These are phyloP conservation scores for Lenzites betulinus DNA, from an alignment of 768 basidiomycete species.

Conservation along the genomic window DNA sequence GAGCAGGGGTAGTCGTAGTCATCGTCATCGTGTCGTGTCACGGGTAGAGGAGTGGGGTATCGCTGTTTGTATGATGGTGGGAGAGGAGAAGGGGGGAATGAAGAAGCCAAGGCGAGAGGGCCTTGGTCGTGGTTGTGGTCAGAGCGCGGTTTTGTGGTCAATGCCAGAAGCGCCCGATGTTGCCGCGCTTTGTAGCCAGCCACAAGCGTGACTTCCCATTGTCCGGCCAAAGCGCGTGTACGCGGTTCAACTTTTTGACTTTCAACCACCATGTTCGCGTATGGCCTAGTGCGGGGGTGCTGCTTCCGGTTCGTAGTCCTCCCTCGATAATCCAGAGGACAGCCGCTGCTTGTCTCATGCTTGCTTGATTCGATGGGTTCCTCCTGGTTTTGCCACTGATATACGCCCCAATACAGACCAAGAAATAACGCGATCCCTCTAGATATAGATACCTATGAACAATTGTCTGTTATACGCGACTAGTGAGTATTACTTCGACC, in stretches of 20 bases:
- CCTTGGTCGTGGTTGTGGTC: slow-evolving; percentile 5
- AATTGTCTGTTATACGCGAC: no score
- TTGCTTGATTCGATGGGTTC: no score
- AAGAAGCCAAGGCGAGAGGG: not conserved
- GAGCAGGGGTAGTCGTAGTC: not conserved
- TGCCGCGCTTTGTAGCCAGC: slow-evolving; percentile 1
- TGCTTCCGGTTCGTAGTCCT: no score
- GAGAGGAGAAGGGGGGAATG: not conserved
- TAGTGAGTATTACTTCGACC: no score
- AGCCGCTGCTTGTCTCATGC: no score
- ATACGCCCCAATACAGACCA: no score
- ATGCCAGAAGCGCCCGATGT: not conserved
- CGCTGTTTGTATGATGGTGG: not conserved
- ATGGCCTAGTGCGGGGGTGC: no score
- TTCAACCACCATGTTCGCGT: not conserved
- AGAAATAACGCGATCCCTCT: no score
- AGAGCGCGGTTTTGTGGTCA: slow-evolving; percentile 11
- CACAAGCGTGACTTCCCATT: slow-evolving; percentile 9
- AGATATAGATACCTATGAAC: no score
- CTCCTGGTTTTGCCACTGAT: no score
- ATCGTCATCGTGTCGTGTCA: not conserved
- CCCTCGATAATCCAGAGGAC: no score
- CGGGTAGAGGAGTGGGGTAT: not conserved
- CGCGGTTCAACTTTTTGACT: not conserved
- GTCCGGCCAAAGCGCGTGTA: slow-evolving; percentile 4